Base-by-base conservation (phyloP, 73 alveolate genomes). In the Paramecium pentaurelia region DNA sequence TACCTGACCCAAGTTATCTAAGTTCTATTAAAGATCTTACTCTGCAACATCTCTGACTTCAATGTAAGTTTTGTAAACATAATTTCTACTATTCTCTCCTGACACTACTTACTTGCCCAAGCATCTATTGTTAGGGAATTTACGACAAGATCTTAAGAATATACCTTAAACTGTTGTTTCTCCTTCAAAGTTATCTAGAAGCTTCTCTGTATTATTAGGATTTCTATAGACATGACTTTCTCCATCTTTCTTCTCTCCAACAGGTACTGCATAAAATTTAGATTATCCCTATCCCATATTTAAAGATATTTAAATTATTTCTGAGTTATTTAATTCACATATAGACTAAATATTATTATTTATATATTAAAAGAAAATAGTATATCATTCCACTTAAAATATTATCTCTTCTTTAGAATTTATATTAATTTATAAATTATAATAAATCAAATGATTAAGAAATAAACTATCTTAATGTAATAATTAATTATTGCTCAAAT, bases 181-280 rank as follows among this genome's bases (percentile, higher is more conserved):
- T 22, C 91, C 91, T 32, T 80, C 49, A 22, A 80, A 80, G 20
- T 49, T 25, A 80, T 80, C 71, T 14, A 88, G 36, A 32, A 70
- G 71, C 25, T 36, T 59, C 6, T 96, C 91, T 42, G 88, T 93
- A 92, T 85, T 68, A 42, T 86, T 93, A 3, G 97, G 96, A 60
- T 95, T 84, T 40, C 98, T 75, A 90, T 93, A 90, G 49, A 86
- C 93, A 36, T 88, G 96, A 7, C 97, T 92, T 86, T 95, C 97
- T 42, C 98, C 98, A 25, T 37, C 93, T 59, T 93, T 88, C 93
- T 96, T 91, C 51, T 94, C 96, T 58, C 96, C 86, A 5, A 95
- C 89, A 36, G 93, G 95, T 1, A 93, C 97, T n/a, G 97, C 86
- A 37, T 96, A 96, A 94, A 75, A 92, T 25, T 8, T 87, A 44